Base-by-base conservation (phyloP, 2,329 filamentous ascomycete species). In the Pseudogymnoascus sp. region DNA sequence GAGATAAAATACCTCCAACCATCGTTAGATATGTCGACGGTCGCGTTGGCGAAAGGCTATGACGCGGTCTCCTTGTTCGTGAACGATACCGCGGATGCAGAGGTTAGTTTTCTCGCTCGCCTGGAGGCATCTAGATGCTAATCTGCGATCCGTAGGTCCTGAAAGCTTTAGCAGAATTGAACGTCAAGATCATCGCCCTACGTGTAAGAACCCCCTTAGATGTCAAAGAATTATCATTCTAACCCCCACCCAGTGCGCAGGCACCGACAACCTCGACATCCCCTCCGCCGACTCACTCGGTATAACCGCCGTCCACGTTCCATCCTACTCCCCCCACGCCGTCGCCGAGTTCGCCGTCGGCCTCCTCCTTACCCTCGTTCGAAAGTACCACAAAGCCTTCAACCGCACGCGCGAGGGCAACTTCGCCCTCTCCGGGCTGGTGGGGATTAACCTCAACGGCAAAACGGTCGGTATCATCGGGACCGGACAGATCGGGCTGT, bases 301-400 rank as follows among this genome's bases (percentile, higher is more conserved):
- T 60, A 72, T 88, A 64, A 80, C 81, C 66, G 83, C 87, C 45
- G 82, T 83, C 65, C 83, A 84, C 62, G 84, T 88, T 33, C 84
- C 85, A 1, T 79, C 82, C 2, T 88, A 88, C 73, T 84, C 83
- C 6, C 85, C 85, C 61, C 82, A 88, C 70, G 82, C 84, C 2
- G 85, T 88, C 2, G 84, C 84, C 64, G 85, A 88, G 74, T 88
- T 86, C 67, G 79, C 83, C 38, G 78, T 88, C n/a, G 82, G 83
- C 1, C 75, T 88, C 62, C 75, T 87, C 59, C 83, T 86, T 73
- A 85, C 84, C 1, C 75, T 88, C 41, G 85, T 87, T 69, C 82
- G 85, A 41, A 82, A 84, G 68, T 86, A 82, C 12, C 85, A 88
- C 69, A 80, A 82, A 19, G 82, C 84, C 2, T 87, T 85, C 71